Conservation (phyloP, 441 rosid genomes). For the Mallotus repandus region DNA sequence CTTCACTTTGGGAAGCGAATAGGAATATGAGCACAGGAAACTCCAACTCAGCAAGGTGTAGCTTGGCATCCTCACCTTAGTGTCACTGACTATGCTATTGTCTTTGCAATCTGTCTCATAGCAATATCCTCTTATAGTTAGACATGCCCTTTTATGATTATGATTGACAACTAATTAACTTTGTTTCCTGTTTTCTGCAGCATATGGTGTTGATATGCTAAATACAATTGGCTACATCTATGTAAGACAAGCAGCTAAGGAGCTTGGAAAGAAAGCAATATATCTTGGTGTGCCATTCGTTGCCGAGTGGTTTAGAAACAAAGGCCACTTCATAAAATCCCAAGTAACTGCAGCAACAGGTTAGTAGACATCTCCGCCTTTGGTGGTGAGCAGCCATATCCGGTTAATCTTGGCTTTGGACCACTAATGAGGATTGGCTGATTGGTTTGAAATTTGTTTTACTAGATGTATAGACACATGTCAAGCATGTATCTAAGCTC, state of each 20-base stretch:
- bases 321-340: conserved; percentile 92
- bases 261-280: conserved; percentile 86
- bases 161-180: not conserved
- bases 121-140: too few species aligned
- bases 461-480: not conserved
- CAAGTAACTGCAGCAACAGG: conserved; percentile 98
- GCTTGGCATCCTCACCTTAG: too few species aligned
- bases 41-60: too few species aligned
- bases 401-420: conserved; percentile 9
- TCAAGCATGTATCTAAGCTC: not conserved
- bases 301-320: conserved; percentile 98
- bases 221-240: conserved; percentile 95
- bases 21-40: too few species aligned
- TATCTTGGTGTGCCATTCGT: conserved; percentile 82
- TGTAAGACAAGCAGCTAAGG: conserved; percentile 88
- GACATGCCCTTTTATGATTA: not conserved
- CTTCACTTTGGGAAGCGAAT: too few species aligned
- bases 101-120: too few species aligned
- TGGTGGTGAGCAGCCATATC: conserved; percentile 14
- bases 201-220: conserved; percentile 93
- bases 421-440: not conserved
- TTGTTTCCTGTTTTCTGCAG: conserved; percentile 41
- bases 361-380: conserved; percentile 32
- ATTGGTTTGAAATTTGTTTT: not conserved
- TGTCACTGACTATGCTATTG: too few species aligned